Evolutionary conservation across 768 basidiomycete genomes (phyloP), one percentile per base, ranked within the genome.

Genomic region (Boletellus ananas): DNA sequence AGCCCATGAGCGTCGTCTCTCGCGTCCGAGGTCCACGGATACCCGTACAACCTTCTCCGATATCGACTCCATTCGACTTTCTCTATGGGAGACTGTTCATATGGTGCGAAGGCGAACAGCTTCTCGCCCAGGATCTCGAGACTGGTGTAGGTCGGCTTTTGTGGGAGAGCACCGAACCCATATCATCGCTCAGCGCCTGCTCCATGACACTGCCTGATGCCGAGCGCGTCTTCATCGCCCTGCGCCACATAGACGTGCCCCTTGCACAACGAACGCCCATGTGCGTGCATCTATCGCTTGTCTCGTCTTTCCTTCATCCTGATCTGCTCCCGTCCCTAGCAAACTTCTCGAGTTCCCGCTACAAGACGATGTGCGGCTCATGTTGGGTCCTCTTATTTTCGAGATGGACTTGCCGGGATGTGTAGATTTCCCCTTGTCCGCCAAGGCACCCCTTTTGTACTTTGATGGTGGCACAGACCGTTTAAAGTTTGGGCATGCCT

Each of bases 71-170:
- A 0, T 61, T 44, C n/a, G 54, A 54, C 34, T 61, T 63, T 52
- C 54, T 63, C 41, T 63, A 57, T 12, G 61, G 61, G 34, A 57
- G 61, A 34, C 31, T 54, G 51, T 56, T 62, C 25, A 54, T 62
- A 21, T 63, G 55, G 60, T 55, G 44, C 23, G 61, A 62, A 45
- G 49, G 36, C 7, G 50, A 50, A 11, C 61, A 60, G 25, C 45
- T 63, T 35, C 38, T 63, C 17, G 51, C 52, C 11, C 52, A 57
- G 44, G 52, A 63, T 34, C 29, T 62, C 36, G 60, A 61, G 34
- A 61, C 60, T 0, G 60, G 60, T 2, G 7, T 21, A 13, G 60
- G 60, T 51, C 54, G 50, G n/a, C 47, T 61, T 18, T 20, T 62
- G 17, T 61, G 60, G 51, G 34, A 51, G 34, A 23, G 50, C 23